A percentile compares a stretch with the other conserved stretches of the same genome.
These are phyloP conservation scores for Neckera pumila DNA, from an alignment of 225 moss, liverwort and hornwort species.

Conservation along the genomic window DNA sequence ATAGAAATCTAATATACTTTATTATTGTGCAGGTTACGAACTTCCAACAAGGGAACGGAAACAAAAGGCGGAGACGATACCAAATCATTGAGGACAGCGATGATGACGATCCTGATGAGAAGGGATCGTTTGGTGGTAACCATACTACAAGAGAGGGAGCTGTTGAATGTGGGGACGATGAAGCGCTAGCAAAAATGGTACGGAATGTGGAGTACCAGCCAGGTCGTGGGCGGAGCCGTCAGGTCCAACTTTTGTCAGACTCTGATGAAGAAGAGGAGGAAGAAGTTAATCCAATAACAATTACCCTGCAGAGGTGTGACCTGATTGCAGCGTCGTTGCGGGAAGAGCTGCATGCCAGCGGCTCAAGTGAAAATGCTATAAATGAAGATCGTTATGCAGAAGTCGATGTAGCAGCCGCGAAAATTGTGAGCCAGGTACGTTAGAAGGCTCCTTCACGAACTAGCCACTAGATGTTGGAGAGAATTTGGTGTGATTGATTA, in stretches of 20 bases:
- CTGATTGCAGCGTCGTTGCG: slow-evolving; percentile 75
- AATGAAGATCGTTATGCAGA: slow-evolving; percentile 73
- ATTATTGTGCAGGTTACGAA: background rate
- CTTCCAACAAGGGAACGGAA: slow-evolving; percentile 2
- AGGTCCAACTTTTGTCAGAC: slow-evolving; percentile 34
- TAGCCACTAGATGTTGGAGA: background rate
- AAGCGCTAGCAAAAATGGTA: slow-evolving; percentile 8
- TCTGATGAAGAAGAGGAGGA: slow-evolving; percentile 32
- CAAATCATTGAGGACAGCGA: slow-evolving; percentile 52
- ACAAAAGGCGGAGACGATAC: slow-evolving; percentile 36
- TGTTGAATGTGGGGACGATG: slow-evolving; percentile 27
- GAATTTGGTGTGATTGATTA: background rate
- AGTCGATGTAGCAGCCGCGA: slow-evolving; percentile 78
- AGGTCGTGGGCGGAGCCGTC: slow-evolving; percentile 26
- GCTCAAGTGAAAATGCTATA: slow-evolving; percentile 39
- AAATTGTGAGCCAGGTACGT: slow-evolving; percentile 62
- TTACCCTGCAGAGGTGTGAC: slow-evolving; percentile 80
- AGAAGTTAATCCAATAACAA: slow-evolving; percentile 59
- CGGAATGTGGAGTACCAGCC: slow-evolving; percentile 25
- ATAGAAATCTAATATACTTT: background rate
- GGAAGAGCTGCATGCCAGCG: slow-evolving; percentile 52
- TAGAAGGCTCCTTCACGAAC: background rate
- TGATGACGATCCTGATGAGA: slow-evolving; percentile 56
- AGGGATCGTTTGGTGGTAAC: background rate
- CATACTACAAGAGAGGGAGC: background rate